Percentiles rank a stretch among this genome's conserved stretches.
Conservation (phyloP, 257 asterid species). For the Haberlea rhodopensis region DNA sequence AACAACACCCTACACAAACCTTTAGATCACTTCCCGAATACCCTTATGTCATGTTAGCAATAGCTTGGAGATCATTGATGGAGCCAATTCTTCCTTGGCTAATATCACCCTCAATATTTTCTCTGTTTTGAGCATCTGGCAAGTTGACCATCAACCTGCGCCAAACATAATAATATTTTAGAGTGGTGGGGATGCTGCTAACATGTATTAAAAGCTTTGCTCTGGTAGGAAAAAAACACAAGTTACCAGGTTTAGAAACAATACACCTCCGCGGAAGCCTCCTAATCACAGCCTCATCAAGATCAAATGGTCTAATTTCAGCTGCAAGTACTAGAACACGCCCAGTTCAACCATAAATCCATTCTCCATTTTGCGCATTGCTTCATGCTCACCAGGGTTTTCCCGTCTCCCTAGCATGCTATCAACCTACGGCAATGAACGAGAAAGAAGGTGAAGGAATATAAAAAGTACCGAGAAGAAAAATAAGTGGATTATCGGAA, state of each 20-base stretch:
- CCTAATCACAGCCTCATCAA: constrained; percentile 92
- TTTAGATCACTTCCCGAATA: no score
- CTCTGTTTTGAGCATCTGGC: no score
- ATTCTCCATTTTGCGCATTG: constrained; percentile 94
- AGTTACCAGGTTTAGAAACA: constrained; percentile 13
- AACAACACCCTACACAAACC: constrained; percentile 34
- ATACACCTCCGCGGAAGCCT: constrained; percentile 84
- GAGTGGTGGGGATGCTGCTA: background rate
- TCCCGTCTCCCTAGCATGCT: no score
- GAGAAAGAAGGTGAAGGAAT: background rate
- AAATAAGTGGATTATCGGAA: background rate
- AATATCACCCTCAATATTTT: no score
- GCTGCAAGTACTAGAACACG: constrained; percentile 92
- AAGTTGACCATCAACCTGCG: constrained; percentile 92
- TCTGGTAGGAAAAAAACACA: background rate
- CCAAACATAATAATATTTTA: constrained; percentile 14
- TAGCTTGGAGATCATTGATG: constrained; percentile 63
- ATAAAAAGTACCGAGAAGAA: constrained; percentile 10
- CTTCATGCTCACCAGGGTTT: no score
- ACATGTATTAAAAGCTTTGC: background rate
- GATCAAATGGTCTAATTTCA: constrained; percentile 89
- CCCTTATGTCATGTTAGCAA: constrained; percentile 86
- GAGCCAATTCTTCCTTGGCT: constrained; percentile 66
- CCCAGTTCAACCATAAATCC: constrained; percentile 95
- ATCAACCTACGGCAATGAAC: constrained; percentile 55